Evolutionary conservation across 306 rosid species (phyloP), one percentile per base, ranked within the genome.

Genomic region (Echinosophora koreensis): DNA sequence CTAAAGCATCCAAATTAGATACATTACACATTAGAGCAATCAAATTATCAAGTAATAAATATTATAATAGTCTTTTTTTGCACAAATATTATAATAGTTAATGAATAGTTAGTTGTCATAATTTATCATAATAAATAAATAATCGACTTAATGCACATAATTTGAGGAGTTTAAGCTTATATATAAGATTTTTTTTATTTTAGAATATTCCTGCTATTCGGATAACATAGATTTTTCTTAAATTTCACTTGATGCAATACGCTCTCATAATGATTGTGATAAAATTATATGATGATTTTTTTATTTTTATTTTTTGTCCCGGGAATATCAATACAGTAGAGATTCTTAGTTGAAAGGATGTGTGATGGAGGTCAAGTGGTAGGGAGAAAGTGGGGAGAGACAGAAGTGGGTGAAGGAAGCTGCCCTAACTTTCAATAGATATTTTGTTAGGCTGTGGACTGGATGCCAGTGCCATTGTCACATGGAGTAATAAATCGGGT

Each of bases 361-460:
- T 49, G 71, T 75, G 80, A 52, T 13, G 32, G 80, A 52, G 32
- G 4, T 9, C 1, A 17, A 6, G 44, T 39, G 44, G 44, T 2
- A 39, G 44, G 2, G 44, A 39, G 44, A 39, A 8, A 39, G 9
- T 17, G 34, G 2, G 61, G 65, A 28, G 39, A 58, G 16, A 58
- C 42, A 16, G 59, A 54, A 8, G 39, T 3, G 41, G 57, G 13
- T 12, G 22, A 46, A 15, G 18, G 18, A 47, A 47, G 55, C 8
- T 13, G 2, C 13, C n/a, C 22, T 9, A 8, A 32, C 46, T 37
- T 32, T 50, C 16, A 28, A 42, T 0, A 61, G 72, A 70, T 70
- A 57, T 77, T 77, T 60, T 22, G 28, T 6, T 32, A 71, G 28
- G 79, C 17, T 46, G 16, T 39, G 34, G 44, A 28, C 62, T 39